phyloP scores from a whole-genome alignment of 257 asterid species.

The Solanum clarkiae region DNA sequence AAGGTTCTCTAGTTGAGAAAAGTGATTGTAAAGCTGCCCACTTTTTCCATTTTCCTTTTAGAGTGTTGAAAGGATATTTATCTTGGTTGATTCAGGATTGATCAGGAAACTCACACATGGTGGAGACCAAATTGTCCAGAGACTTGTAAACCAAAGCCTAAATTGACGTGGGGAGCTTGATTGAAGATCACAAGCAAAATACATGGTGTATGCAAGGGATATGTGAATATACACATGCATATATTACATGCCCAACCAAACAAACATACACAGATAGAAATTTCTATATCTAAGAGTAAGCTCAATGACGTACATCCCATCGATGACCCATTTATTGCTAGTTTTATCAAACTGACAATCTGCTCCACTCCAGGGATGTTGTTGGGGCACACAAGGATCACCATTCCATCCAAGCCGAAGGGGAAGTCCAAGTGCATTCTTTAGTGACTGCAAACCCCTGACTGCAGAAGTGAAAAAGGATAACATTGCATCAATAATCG shows the following conservation, averaged over 20 bases:
- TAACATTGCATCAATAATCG: background rate
- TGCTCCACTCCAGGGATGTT: constrained; percentile 97
- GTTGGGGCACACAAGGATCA: constrained; percentile 96
- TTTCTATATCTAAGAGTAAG: background rate
- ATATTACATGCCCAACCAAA: background rate
- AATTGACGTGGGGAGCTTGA: background rate
- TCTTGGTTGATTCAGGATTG: background rate
- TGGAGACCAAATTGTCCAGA: background rate
- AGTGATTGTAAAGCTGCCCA: background rate
- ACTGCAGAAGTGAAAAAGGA: constrained; percentile 25
- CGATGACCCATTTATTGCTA: constrained; percentile 72
- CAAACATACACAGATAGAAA: background rate
- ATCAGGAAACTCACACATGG: background rate
- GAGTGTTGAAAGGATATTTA: background rate
- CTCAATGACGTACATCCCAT: constrained; percentile 75
- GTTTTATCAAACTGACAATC: constrained; percentile 66
- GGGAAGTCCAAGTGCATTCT: constrained; percentile 81
- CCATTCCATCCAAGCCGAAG: constrained; percentile 99
- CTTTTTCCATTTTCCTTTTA: background rate
- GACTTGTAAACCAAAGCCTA: background rate
- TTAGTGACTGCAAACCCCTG: constrained; percentile 64
- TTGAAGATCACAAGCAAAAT: background rate
- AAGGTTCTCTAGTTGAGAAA: background rate
- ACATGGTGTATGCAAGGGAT: background rate
- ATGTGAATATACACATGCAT: background rate